Conservation (phyloP, 306 rosid genomes). For the Morella rubra region DNA sequence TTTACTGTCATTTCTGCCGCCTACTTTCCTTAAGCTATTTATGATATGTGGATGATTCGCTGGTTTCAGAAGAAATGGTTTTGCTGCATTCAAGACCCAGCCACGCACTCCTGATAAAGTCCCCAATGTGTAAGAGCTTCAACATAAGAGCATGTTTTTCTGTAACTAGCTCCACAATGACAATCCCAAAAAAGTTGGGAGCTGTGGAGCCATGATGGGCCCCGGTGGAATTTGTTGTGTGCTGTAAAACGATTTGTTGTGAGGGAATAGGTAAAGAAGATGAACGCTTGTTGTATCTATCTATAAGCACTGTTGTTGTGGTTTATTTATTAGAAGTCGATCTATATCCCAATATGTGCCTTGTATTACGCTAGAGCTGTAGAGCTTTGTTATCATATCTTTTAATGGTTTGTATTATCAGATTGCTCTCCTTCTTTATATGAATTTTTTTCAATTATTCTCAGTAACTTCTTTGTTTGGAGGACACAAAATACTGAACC, state of each 20-base stretch:
- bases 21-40: constrained; percentile 5
- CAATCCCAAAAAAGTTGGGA: constrained; percentile 53
- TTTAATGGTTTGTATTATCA: constrained; percentile 26
- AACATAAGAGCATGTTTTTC: constrained; percentile 49
- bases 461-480: neutral
- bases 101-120: constrained; percentile 59
- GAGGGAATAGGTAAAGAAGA: constrained; percentile 57
- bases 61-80: constrained; percentile 93
- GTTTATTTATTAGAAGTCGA: constrained; percentile 45
- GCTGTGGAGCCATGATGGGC: constrained; percentile 57
- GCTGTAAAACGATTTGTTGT: constrained; percentile 59
- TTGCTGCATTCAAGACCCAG: constrained; percentile 85
- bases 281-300: constrained; percentile 57
- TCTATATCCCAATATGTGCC: constrained; percentile 31
- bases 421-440: constrained; percentile 23
- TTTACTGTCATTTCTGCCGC: neutral
- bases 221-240: constrained; percentile 54
- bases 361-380: constrained; percentile 20
- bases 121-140: constrained; percentile 39
- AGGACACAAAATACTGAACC: neutral
- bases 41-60: constrained; percentile 26
- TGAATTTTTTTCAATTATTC: neutral
- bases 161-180: constrained; percentile 59
- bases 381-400: constrained; percentile 25
- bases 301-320: constrained; percentile 64